Evolutionary conservation across 805 yeast species (phyloP).

Genomic region (Metschnikowia chrysomelidarum): DNA sequence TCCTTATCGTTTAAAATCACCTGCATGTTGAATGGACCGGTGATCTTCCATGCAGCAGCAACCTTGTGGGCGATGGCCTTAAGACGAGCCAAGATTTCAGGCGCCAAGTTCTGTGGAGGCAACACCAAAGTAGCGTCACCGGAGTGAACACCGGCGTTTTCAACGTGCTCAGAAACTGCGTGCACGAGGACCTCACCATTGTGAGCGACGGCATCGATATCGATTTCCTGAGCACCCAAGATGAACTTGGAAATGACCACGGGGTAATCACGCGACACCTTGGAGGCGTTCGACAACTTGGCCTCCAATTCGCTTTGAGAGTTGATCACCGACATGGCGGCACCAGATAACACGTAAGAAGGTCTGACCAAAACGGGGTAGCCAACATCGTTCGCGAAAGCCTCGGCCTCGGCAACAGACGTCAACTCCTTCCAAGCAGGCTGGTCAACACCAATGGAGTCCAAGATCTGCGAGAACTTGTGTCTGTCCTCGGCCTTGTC

Average conservation of each 20-base stretch:
- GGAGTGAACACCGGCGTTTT: slow-evolving; percentile 97
- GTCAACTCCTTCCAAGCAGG: slow-evolving; percentile 97
- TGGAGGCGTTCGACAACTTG: slow-evolving; percentile 83
- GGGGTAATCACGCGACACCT: slow-evolving; percentile 94
- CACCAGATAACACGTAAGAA: slow-evolving; percentile 95
- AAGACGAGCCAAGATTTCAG: slow-evolving; percentile 64
- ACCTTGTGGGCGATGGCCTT: slow-evolving; percentile 91
- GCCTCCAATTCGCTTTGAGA: slow-evolving; percentile 74
- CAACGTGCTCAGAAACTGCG: slow-evolving; percentile 96
- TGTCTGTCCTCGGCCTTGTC: slow-evolving; percentile 99
- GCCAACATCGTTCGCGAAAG: slow-evolving; percentile 80
- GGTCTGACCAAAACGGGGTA: slow-evolving; percentile 98
- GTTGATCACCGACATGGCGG: slow-evolving; percentile 95
- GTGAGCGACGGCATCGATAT: slow-evolving; percentile 93
- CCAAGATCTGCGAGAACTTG: slow-evolving; percentile 92
- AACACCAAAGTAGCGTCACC: slow-evolving; percentile 96
- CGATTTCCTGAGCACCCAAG: slow-evolving; percentile 95
- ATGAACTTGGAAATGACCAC: slow-evolving; percentile 96
- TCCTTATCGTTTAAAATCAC: slow-evolving; percentile 56
- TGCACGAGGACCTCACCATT: slow-evolving; percentile 88
- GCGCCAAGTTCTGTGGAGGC: slow-evolving; percentile 83
- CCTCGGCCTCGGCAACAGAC: slow-evolving; percentile 79
- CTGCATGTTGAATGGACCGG: slow-evolving; percentile 99
- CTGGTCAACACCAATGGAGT: slow-evolving; percentile 90
- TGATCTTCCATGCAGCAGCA: slow-evolving; percentile 89